A percentile compares a stretch with the other conserved stretches of the same genome.
phyloP scores from a whole-genome alignment of 169 alveolate genomes.

The Eimeria sp. region DNA sequence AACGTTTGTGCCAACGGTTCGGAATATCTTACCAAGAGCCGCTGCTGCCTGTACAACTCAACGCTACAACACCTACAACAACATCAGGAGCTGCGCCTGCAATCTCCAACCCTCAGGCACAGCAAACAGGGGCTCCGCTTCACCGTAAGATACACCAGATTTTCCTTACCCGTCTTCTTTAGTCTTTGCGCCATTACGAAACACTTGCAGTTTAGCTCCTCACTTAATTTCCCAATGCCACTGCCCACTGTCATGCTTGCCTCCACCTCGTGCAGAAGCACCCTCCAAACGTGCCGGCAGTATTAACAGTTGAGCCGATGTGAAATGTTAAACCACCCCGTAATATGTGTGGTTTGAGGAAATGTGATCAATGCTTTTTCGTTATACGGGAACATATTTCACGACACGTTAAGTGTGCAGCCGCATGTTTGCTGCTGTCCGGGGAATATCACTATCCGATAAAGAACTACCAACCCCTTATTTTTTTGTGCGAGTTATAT shows the following conservation, averaged over 20 bases:
- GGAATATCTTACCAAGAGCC: conserved; percentile 79
- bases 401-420: background rate
- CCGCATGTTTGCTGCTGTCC: background rate
- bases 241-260: background rate
- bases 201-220: background rate
- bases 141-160: conserved; percentile 3
- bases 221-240: background rate
- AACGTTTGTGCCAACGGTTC: conserved; percentile 33
- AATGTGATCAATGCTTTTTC: background rate
- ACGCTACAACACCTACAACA: background rate
- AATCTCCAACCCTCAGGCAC: background rate
- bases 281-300: background rate
- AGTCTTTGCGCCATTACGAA: background rate
- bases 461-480: background rate
- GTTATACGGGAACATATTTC: background rate
- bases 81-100: background rate
- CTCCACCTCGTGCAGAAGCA: background rate
- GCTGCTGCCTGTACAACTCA: conserved; percentile 68
- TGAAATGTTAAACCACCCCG: background rate
- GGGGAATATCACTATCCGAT: background rate
- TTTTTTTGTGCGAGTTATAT: background rate
- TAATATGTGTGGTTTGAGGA: background rate
- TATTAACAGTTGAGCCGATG: background rate
- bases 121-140: background rate
- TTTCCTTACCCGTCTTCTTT: background rate